Base-by-base conservation (phyloP, 768 basidiomycete genomes). In the Collybiopsis luxurians region DNA sequence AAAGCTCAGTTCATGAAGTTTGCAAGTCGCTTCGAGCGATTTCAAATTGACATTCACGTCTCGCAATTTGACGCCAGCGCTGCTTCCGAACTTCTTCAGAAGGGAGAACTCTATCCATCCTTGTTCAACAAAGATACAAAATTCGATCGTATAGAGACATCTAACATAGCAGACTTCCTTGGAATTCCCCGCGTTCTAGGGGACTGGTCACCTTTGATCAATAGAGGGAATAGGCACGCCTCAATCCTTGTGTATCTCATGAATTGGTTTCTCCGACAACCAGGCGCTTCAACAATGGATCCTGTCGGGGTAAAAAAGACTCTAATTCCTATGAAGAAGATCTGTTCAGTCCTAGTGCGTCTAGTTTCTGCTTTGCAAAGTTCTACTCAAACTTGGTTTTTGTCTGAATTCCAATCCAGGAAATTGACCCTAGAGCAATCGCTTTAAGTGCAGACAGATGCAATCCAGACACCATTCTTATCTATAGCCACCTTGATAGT, bases 81-180 rank as follows among this genome's bases (percentile, higher is more conserved):
- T 6, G 67, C 79, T 13, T 59, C 78, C 0, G 17, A 45, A 3
- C 12, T 5, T 0, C 69, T 78, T 15, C 30, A 44, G 0, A 50
- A 63, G 7, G 65, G 66, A 17, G 10, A 9, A 0, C 49, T 68
- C 30, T 4, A 47, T 26, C 66, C 64, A 7, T 5, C 26, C 26
- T 30, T 47, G 46, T 34, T 74, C 31, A 63, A 69, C 1, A 9
- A 67, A 0, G 61, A 64, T 0, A 61, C 56, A 12, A 57, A 60
- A 21, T 82, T 80, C 50, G 76, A 82, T 58, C 73, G 81, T 0
- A 74, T 82, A 44, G 73, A 79, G 19, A 75, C 78, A 7, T 80
- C 81, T 3, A 82, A 80, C 56, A 76, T 79, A 38, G 51, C 78
- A 53, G 79, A 82, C 53, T 79, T 79, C 42, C 69, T 71, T 23